Percentiles rank a stretch among this genome's conserved stretches.
Evolutionary conservation across 176 grass and related monocot genomes (phyloP).

Genomic region (Thalia dealbata): DNA sequence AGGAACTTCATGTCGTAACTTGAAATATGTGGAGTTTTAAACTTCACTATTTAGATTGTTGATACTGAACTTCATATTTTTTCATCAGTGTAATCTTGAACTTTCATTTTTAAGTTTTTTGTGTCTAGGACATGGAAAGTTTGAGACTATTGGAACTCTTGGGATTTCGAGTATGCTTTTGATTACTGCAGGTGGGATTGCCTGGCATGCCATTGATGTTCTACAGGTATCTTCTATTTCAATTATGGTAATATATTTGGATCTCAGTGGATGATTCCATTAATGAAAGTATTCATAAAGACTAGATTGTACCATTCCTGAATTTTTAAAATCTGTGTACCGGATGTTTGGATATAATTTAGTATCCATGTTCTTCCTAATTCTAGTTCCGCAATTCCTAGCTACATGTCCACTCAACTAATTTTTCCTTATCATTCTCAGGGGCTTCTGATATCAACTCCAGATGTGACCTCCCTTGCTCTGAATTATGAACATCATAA

Average conservation of each 20-base stretch:
- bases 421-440: conserved; percentile 26
- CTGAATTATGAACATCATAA: conserved; percentile 30
- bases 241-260: not conserved
- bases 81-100: conserved; percentile 2
- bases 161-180: conserved; percentile 94
- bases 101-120: not conserved
- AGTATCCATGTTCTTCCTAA: not conserved
- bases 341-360: too few species aligned
- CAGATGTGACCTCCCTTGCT: conserved; percentile 43
- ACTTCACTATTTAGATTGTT: not conserved
- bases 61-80: not conserved
- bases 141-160: conserved; percentile 78
- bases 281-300: not conserved
- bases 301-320: not conserved
- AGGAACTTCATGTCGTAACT: not conserved
- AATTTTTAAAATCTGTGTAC: not conserved
- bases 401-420: not conserved
- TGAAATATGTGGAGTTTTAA: not conserved
- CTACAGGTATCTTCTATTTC: conserved; percentile 60
- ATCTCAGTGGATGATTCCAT: not conserved
- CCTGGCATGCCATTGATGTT: conserved; percentile 98
- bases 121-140: conserved; percentile 81
- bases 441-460: conserved; percentile 48
- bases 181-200: conserved; percentile 81
- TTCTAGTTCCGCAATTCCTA: not conserved